Base-by-base conservation (phyloP, 2,329 filamentous ascomycete genomes). In the Microsporum ferrugineum region DNA sequence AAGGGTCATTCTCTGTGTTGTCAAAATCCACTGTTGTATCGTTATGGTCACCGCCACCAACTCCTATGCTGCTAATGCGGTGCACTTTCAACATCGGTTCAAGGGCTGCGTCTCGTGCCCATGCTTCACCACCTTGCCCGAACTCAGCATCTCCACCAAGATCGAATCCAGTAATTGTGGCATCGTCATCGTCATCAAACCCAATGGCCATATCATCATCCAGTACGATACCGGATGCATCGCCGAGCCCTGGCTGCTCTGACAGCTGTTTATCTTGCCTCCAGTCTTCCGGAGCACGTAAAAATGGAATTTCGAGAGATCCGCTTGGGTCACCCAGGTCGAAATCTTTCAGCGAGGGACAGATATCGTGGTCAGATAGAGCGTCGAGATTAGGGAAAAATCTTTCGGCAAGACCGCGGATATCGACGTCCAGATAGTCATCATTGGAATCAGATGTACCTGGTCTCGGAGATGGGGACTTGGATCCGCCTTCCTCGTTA, bases 71-170 rank as follows among this genome's bases (percentile, higher is more conserved):
- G 39, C 73, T 72, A n/a, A 74, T 68, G 27, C 72, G 71, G 58
- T 90, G 89, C 29, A 92, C 84, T 58, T 89, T 88, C 77, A 91
- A 88, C 76, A 95, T 90, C 47, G 89, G 89, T 68, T 92, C 88
- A 23, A 92, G 77, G 8, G 89, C 91, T 45, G 91, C 91, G 72
- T 96, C 90, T 67, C 86, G 85, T 3, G 92, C 94, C 92, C 94
- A 99, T 0, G 88, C 89, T 72, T 99, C 94, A 65, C 94, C 94
- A 63, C 94, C 94, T 72, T 97, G 91, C 31, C 94, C 94, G 71
- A 99, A 99, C 10, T 88, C 89, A 60, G 90, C 83, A 64, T 95
- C 88, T 17, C 76, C 78, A 36, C 74, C 82, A 53, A 87, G 76
- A 64, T 89, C 87, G 59, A 89, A 89, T 55, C 82, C 86, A 49